Conservation (phyloP, 1,284 basidiomycete species). For the Sporisorium iseilematis-ciliati region DNA sequence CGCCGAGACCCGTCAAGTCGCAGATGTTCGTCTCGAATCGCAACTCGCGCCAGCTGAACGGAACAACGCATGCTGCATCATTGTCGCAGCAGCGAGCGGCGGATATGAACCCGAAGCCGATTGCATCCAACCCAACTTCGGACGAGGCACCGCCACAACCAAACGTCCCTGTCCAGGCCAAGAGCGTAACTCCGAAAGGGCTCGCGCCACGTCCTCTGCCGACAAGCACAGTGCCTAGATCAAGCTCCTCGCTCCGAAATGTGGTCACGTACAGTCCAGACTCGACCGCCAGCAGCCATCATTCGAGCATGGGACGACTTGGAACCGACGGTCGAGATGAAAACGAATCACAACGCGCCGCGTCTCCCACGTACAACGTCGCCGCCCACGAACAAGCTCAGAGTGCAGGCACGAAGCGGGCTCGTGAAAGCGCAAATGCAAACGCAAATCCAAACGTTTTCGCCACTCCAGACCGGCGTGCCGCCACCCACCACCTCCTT, state of each 20-base stretch:
- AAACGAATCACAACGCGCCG: slow-evolving; percentile 4
- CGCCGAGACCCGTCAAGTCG: slow-evolving; percentile 33
- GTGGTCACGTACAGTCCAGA: slow-evolving; percentile 51
- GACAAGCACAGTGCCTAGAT: slow-evolving; percentile 36
- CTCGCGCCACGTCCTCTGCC: slow-evolving; percentile 21
- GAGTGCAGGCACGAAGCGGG: slow-evolving; percentile 12
- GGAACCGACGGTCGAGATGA: slow-evolving; percentile 19
- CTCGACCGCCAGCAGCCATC: slow-evolving; percentile 39
- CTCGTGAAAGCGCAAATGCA: slow-evolving; percentile 18
- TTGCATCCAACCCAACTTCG: neutral
- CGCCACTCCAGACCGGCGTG: slow-evolving; percentile 38
- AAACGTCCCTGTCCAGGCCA: neutral
- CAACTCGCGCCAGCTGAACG: slow-evolving; percentile 13
- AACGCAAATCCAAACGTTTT: slow-evolving; percentile 12
- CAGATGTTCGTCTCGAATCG: slow-evolving; percentile 26
- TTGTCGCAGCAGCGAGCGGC: neutral
- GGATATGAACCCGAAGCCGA: neutral
- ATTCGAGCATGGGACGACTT: slow-evolving; percentile 17
- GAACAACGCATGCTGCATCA: neutral
- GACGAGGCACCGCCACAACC: neutral
- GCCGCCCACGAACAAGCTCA: slow-evolving; percentile 17
- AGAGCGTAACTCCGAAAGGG: slow-evolving; percentile 6
- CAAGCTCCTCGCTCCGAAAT: slow-evolving; percentile 46
- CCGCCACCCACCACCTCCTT: slow-evolving; percentile 17
- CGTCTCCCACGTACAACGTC: slow-evolving; percentile 1